Base-by-base conservation (phyloP, 2,329 filamentous ascomycete species). In the Ilyonectria robusta region DNA sequence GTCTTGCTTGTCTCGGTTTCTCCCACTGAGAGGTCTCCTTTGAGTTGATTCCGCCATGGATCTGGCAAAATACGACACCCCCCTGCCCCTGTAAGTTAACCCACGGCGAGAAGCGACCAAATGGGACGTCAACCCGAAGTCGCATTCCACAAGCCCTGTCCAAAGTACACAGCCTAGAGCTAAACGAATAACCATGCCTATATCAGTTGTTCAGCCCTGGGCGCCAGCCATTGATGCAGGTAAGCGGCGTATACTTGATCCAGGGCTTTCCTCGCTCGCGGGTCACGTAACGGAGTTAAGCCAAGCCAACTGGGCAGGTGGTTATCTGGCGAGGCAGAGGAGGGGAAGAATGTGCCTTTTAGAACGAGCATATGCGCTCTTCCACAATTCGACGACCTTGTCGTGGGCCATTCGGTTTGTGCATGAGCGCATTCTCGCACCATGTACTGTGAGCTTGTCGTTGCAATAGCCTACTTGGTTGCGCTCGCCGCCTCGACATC, bases 221-320 rank as follows among this genome's bases (percentile, higher is more conserved):
- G 10, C 26, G 59, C 29, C 7, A 29, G 50, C 21, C 37, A 37
- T 10, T 17, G 15, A 59, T 23, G 59, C 31, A 62, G 40, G 19
- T 23, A 31, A 53, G 46, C 60, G 60, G 60, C 54, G 46, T 50
- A 62, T 29, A 15, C 19, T 62, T 42, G 26, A 17, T 31, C 26
- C 40, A 42, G 40, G 40, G 50, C 26, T n/a, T 55, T 40, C 40
- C 40, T 42, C 40, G 47, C n/a, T 23, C 53, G 44, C 37, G 37
- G 48, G 50, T 33, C 31, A 33, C 31, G 31, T 9, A 33, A 33
- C 11, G 31, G 31, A 42, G 5, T 6, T 17, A 17, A n/a, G 15
- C 54, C 44, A 40, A 57, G 48, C 50, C 40, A 33, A 44, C 57
- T 46, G 35, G 60, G 46, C 56, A 63, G 61, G 46, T 50, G n/a